phyloP scores from a whole-genome alignment of 1,284 basidiomycete genomes.

The Xanthoconium separans region DNA sequence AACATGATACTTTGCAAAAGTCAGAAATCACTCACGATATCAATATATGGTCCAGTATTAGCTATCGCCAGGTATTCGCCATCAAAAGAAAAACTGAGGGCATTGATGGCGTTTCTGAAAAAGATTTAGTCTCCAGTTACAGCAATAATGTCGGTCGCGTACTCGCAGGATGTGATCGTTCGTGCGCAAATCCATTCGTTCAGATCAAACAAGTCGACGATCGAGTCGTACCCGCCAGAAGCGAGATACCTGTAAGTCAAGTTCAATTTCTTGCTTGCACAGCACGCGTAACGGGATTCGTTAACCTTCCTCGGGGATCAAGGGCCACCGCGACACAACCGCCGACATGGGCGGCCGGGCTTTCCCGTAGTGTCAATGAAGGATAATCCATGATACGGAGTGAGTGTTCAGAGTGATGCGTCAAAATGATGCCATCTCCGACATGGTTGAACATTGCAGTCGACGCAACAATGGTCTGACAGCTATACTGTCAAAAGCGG shows the following conservation, averaged over 20 bases:
- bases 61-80: slow-evolving; percentile 79
- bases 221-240: slow-evolving; percentile 75
- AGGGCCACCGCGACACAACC: slow-evolving; percentile 72
- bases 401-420: slow-evolving; percentile 58
- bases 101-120: slow-evolving; percentile 62
- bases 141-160: slow-evolving; percentile 30
- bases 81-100: slow-evolving; percentile 78
- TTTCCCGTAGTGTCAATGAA: slow-evolving; percentile 53
- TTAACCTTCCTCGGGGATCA: slow-evolving; percentile 69
- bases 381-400: slow-evolving; percentile 70
- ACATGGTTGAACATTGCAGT: slow-evolving; percentile 69
- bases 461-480: slow-evolving; percentile 45
- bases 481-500: background rate
- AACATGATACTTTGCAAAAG: background rate
- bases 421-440: slow-evolving; percentile 66
- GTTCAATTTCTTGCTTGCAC: background rate
- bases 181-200: slow-evolving; percentile 75
- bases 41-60: slow-evolving; percentile 68
- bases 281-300: background rate
- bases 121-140: background rate
- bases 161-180: slow-evolving; percentile 79
- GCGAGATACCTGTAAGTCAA: slow-evolving; percentile 59
- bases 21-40: slow-evolving; percentile 52
- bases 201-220: slow-evolving; percentile 75
- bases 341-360: slow-evolving; percentile 67